A percentile compares a stretch with the other conserved stretches of the same genome.
phyloP scores from a whole-genome alignment of 306 rosid species.

The Hippophae tibetana region DNA sequence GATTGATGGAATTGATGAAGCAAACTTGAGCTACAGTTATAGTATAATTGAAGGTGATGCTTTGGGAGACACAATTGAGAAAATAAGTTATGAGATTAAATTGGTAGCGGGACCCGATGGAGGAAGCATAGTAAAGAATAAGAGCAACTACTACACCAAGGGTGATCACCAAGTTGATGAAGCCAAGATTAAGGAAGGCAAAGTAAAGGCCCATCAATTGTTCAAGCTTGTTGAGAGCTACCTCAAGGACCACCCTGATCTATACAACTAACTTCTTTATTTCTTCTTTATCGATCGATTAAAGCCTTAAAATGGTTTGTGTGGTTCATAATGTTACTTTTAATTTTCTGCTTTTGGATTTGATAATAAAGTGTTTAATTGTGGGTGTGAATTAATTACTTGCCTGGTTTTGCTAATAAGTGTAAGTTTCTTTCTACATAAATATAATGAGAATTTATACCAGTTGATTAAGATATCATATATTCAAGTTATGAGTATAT shows the following conservation, averaged over 20 bases:
- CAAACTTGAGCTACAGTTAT: conserved; percentile 21
- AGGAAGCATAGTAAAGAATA: conserved; percentile 30
- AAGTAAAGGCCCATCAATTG: conserved; percentile 19
- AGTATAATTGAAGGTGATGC: conserved; percentile 34
- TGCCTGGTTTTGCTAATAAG: too few relatives aligned
- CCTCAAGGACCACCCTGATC: conserved; percentile 26
- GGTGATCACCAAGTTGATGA: conserved; percentile 10
- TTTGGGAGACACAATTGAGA: conserved; percentile 29
- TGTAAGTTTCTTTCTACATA: too few relatives aligned
- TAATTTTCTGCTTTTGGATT: too few relatives aligned
- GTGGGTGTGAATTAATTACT: too few relatives aligned
- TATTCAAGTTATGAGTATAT: too few relatives aligned
- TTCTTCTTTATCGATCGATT: background rate
- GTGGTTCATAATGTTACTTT: too few relatives aligned
- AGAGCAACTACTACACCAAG: conserved; percentile 23
- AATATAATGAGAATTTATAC: too few relatives aligned
- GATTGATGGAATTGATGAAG: conserved; percentile 28
- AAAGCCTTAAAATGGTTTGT: too few relatives aligned
- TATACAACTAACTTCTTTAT: conserved; percentile 13
- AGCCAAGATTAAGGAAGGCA: conserved; percentile 16
- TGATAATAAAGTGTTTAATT: too few relatives aligned
- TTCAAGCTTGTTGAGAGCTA: conserved; percentile 31
- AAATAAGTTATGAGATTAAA: conserved; percentile 27
- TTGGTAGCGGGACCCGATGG: conserved; percentile 22
- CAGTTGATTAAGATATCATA: too few relatives aligned